A percentile compares a stretch with the other conserved stretches of the same genome.
Evolutionary conservation across 2,329 filamentous ascomycete species (phyloP).

Genomic region (Hymenoscyphus fructigenus): DNA sequence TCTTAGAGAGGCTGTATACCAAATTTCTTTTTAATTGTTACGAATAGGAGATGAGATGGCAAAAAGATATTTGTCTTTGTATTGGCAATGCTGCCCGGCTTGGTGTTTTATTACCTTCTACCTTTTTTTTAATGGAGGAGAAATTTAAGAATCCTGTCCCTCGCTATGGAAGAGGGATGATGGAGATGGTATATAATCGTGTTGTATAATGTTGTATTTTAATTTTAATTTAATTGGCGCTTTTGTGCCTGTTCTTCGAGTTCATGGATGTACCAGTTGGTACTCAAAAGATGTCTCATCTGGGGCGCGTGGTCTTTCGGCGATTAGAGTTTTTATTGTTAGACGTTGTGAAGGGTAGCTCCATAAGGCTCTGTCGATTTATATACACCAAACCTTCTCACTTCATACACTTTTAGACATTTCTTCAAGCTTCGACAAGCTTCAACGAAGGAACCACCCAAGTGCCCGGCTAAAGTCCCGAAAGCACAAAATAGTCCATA

Average conservation of each 20-base stretch:
- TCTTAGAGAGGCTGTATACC: slow-evolving; percentile 1
- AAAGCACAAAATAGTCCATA: too few relatives aligned
- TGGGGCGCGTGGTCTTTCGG: too few relatives aligned
- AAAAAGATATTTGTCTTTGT: not conserved
- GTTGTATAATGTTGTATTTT: slow-evolving; percentile 4
- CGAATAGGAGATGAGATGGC: not conserved
- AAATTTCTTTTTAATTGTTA: not conserved
- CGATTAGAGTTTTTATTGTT: too few relatives aligned
- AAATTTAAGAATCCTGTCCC: not conserved
- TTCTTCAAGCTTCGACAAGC: too few relatives aligned
- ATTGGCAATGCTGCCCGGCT: not conserved
- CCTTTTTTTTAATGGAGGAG: not conserved
- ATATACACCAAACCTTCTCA: too few relatives aligned
- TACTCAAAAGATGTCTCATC: too few relatives aligned
- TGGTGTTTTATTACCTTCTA: slow-evolving; percentile 1
- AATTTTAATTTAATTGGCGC: not conserved
- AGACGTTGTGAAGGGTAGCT: too few relatives aligned
- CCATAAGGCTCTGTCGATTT: too few relatives aligned
- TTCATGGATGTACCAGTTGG: not conserved
- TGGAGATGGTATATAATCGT: not conserved
- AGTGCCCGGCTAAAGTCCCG: too few relatives aligned
- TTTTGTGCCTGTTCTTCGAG: not conserved
- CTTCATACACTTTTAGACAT: too few relatives aligned
- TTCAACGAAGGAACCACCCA: too few relatives aligned
- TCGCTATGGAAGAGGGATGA: not conserved